Base-by-base conservation (phyloP, 1,284 basidiomycete genomes). In the Boletellus sp. region DNA sequence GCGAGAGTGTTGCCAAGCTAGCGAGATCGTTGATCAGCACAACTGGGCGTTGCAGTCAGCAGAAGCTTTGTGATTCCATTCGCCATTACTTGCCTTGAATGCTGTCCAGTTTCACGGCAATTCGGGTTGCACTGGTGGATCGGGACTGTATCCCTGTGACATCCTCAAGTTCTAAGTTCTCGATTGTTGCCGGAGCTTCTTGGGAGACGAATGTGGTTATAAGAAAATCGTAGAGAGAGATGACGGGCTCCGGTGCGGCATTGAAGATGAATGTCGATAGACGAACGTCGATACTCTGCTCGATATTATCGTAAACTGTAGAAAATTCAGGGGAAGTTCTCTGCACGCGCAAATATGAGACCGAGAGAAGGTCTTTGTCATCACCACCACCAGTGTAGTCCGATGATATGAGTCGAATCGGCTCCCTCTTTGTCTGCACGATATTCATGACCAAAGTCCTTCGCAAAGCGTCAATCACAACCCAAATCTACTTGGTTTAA, bases 171-270 rank as follows among this genome's bases (percentile, higher is more conserved):
- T 56, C 62, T 36, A 51, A 56, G 49, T 32, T 41, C 38, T 53
- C 53, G 37, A 39, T 46, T 42, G 49, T 48, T 41, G 28, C 49
- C 28, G 45, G 44, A 41, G 52, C 55, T 56, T n/a, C 67, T 58
- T 54, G 71, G 5, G 89, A 82, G 15, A 93, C 89, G 69, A 97
- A 97, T 0, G 95, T 97, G 7, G 91, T 90, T 89, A 99, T 97
- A 71, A 99, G 86, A 74, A 97, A 98, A 72, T 99, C 94, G 70
- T 98, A 99, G 11, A 99, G 74, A 2, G 87, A 81, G 38, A 99
- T 75, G 43, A 99, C 88, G 18, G 96, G 95, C 64, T 94, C 93
- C 2, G 97, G 93, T 5, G 91, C 90, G 2, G 92, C 85, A 54
- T 87, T 85, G 70, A 99, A 86, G 56, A 95, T 82, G 71, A 99